A percentile compares a stretch with the other conserved stretches of the same genome.
Evolutionary conservation across 2,329 filamentous ascomycete species (phyloP).

Genomic region (Juglanconis sp.): DNA sequence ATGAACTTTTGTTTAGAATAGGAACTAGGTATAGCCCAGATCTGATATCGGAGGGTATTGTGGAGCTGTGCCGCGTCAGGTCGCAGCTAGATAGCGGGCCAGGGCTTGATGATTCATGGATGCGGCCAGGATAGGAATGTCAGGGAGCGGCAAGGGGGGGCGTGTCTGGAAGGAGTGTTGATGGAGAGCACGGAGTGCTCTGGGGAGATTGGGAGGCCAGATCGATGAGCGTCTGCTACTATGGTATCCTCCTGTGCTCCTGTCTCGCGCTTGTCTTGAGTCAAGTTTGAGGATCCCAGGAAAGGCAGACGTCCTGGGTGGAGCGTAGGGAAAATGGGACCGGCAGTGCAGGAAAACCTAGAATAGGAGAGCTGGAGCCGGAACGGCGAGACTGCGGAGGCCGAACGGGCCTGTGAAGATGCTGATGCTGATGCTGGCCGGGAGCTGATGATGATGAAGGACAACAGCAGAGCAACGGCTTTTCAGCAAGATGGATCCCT

Average conservation of each 20-base stretch:
- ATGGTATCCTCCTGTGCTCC: neutral
- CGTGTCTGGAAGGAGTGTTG: neutral
- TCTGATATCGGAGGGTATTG: constrained; percentile 13
- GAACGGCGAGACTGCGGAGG: constrained; percentile 5
- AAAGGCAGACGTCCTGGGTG: neutral
- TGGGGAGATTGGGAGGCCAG: constrained; percentile 3
- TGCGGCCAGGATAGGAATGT: constrained; percentile 8
- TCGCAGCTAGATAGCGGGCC: constrained; percentile 14
- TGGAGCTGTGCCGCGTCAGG: constrained; percentile 18
- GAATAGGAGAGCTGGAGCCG: neutral
- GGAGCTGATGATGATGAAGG: neutral
- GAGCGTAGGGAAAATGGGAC: neutral
- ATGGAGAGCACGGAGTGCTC: constrained; percentile 11
- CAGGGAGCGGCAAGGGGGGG: constrained; percentile 11
- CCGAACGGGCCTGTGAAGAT: neutral
- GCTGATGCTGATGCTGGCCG: neutral
- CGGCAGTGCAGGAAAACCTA: neutral
- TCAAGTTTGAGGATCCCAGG: constrained; percentile 14
- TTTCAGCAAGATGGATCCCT: neutral
- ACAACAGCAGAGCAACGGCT: neutral
- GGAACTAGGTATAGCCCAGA: constrained; percentile 3
- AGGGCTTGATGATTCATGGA: constrained; percentile 19
- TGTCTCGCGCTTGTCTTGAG: constrained; percentile 13
- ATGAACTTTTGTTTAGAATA: neutral
- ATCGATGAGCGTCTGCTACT: constrained; percentile 3